Conservation (phyloP, 192 early-diverging fungal genomes). For the Coemansia pectinata region DNA sequence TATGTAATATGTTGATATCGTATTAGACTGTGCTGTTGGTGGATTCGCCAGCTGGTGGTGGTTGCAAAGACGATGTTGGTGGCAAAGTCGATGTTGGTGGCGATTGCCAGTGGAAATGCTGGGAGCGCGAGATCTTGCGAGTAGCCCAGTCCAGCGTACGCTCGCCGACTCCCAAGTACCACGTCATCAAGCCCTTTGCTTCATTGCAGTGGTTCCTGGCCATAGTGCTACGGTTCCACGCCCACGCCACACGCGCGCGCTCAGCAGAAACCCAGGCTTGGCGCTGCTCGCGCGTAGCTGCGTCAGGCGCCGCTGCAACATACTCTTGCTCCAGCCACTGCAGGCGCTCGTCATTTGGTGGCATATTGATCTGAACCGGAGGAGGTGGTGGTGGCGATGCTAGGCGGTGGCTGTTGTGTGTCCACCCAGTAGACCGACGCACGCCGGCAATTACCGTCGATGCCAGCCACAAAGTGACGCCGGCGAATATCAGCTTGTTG, state of each 20-base stretch:
- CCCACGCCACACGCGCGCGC: not conserved
- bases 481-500: conserved; percentile 31
- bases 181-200: not conserved
- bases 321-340: conserved; percentile 27
- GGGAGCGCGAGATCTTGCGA: conserved; percentile 21
- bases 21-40: not conserved
- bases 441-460: conserved; percentile 39
- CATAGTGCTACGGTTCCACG: not conserved
- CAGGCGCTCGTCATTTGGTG: not conserved
- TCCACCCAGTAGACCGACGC: conserved; percentile 30
- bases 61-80: not conserved
- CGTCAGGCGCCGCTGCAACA: conserved; percentile 12
- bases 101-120: conserved; percentile 20
- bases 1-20: too few species aligned
- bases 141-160: conserved; percentile 47
- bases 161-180: conserved; percentile 46
- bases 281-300: conserved; percentile 11
- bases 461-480: conserved; percentile 42
- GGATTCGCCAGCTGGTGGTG: not conserved
- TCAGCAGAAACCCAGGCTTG: conserved; percentile 12
- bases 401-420: conserved; percentile 22
- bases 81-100: not conserved
- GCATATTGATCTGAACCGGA: not conserved
- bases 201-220: not conserved
- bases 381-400: not conserved